Conservation (phyloP, 2,329 filamentous ascomycete species). For the Mycosphaerella arachidis region DNA sequence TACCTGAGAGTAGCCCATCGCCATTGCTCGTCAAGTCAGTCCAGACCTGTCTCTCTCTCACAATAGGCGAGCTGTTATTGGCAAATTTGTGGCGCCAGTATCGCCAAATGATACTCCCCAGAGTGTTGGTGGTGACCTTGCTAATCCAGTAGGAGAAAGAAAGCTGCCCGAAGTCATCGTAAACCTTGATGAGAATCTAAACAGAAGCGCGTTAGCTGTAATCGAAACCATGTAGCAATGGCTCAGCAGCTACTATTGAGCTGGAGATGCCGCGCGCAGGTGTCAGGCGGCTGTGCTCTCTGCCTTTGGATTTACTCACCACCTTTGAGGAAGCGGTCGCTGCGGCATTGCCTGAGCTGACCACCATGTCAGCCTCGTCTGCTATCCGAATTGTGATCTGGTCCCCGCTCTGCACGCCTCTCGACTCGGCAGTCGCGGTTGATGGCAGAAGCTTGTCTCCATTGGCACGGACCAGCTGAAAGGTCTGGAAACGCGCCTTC, state of each 20-base stretch:
- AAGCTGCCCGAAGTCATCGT: background rate
- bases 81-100: slow-evolving; percentile 22
- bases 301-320: background rate
- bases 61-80: background rate
- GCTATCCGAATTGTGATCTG: slow-evolving; percentile 14
- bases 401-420: slow-evolving; percentile 8
- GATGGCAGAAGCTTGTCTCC: slow-evolving; percentile 2
- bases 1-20: slow-evolving; percentile 10
- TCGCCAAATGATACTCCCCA: slow-evolving; percentile 25
- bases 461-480: slow-evolving; percentile 22
- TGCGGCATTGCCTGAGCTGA: background rate
- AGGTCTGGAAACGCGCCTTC: slow-evolving; percentile 23
- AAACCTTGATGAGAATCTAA: slow-evolving; percentile 20
- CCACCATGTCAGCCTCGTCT: slow-evolving; percentile 12
- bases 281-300: too few relatives aligned
- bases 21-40: slow-evolving; percentile 12
- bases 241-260: too few relatives aligned
- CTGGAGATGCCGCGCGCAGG: too few relatives aligned
- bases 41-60: slow-evolving; percentile 8
- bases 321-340: background rate
- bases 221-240: too few relatives aligned
- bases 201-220: background rate
- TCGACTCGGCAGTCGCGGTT: background rate
- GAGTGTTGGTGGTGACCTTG: slow-evolving; percentile 18
- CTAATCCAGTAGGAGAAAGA: slow-evolving; percentile 27